Evolutionary conservation across 2,329 filamentous ascomycete genomes (phyloP), one percentile per base, ranked within the genome.

Genomic region (Pezicula carpinea): DNA sequence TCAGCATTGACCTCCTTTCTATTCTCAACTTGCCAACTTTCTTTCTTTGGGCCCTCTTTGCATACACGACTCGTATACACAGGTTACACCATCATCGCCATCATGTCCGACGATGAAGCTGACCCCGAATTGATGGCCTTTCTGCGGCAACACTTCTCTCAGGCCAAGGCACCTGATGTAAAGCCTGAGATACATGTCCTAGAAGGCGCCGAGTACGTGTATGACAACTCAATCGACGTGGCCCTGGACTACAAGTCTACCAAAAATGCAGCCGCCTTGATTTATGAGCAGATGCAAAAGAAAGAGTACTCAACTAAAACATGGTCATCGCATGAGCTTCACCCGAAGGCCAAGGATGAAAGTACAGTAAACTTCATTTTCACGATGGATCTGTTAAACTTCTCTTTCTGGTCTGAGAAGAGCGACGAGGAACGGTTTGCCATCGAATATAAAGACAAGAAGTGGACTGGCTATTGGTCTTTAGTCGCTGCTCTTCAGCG

Each of bases 391-490:
- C 67, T 99, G 22, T 72, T 99, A 43, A 99, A 99, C 64, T 99
- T 97, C 64, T 95, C 85, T 18, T 99, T 99, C 66, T 99, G 93
- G 93, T 95, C 89, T 13, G 84, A 88, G 44, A 58, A 53, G 15
- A 68, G 75, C 49, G 60, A 66, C 3, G 83, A 87, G 10, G 82
- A 92, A 58, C 77, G 89, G 10, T 99, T 92, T 65, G 79, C 86
- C 8, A 78, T 99, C 35, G 83, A 88, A 48, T 97, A 96, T 66
- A 79, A 77, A 39, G 90, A 82, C 22, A 84, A 80, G 66, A 80
- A 69, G 48, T 97, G 90, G 89, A 96, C 90, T 0, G 93, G 93
- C 3, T 99, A 99, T 67, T 96, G 88, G 84, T 95, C 90, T 64
- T 70, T 99, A 47, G 89, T 97, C 17, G 93, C 93, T 19, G 80